phyloP scores from a whole-genome alignment of 2,329 filamentous ascomycete genomes.

The Cryphonectria carpinicola region DNA sequence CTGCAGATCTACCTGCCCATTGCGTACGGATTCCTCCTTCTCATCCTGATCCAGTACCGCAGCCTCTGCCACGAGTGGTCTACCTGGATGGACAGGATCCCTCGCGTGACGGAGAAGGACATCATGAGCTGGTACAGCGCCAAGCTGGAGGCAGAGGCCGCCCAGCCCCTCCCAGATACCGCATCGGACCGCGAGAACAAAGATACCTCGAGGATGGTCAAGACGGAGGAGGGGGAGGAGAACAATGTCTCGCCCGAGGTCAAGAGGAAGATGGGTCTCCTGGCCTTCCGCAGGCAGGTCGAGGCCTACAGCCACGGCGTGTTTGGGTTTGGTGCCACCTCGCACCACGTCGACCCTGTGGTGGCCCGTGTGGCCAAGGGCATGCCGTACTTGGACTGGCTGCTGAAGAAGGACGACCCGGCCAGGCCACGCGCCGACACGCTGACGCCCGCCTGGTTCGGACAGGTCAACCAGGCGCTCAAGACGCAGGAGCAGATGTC shows the following conservation, averaged over 20 bases:
- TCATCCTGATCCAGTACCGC: constrained; percentile 57
- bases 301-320: constrained; percentile 34
- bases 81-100: constrained; percentile 58
- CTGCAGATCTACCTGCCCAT: constrained; percentile 59
- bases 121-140: constrained; percentile 53
- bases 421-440: constrained; percentile 35
- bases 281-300: constrained; percentile 42
- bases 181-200: constrained; percentile 8
- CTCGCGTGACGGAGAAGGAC: constrained; percentile 52
- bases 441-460: constrained; percentile 43
- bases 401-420: constrained; percentile 40
- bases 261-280: constrained; percentile 32
- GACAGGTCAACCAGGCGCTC: constrained; percentile 39
- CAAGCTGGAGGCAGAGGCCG: constrained; percentile 32
- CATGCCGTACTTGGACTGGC: constrained; percentile 42
- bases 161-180: neutral
- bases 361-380: constrained; percentile 34
- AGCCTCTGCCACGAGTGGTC: constrained; percentile 61
- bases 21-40: constrained; percentile 55
- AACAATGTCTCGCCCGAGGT: constrained; percentile 29
- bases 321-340: constrained; percentile 21
- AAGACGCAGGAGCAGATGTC: constrained; percentile 41
- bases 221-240: constrained; percentile 32
- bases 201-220: constrained; percentile 6
- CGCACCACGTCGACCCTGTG: constrained; percentile 30